Percentiles rank a stretch among this genome's conserved stretches.
Evolutionary conservation across 1,139 yeast species (phyloP).

Genomic region (Blastobotrys malaysiensis): DNA sequence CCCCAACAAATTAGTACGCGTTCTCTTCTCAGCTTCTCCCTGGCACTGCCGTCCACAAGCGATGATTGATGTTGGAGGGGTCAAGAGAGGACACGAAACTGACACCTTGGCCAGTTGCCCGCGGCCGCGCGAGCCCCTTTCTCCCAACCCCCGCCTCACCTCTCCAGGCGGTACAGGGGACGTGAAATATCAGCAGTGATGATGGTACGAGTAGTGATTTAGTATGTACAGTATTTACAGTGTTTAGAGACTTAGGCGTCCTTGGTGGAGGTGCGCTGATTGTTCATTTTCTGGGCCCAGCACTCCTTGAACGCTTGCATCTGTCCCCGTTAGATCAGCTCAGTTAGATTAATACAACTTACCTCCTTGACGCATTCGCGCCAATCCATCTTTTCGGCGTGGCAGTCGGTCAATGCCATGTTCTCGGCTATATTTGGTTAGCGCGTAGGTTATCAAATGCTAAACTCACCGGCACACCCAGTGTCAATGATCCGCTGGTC

Average conservation of each 20-base stretch:
- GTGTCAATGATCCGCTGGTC: constrained; percentile 63
- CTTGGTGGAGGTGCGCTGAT: constrained; percentile 38
- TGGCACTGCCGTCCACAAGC: neutral
- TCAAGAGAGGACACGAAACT: neutral
- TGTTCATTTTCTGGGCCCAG: constrained; percentile 57
- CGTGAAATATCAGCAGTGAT: too few species aligned
- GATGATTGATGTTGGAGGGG: neutral
- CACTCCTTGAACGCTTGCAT: constrained; percentile 64
- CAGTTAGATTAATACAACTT: constrained; percentile 13
- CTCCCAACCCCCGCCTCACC: neutral
- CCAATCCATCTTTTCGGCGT: constrained; percentile 75
- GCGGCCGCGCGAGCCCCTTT: neutral
- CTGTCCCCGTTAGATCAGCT: constrained; percentile 19
- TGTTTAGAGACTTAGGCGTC: constrained; percentile 9
- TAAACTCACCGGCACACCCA: constrained; percentile 51
- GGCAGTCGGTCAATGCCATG: constrained; percentile 57
- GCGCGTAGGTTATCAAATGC: neutral
- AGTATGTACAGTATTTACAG: neutral
- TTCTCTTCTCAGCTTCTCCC: neutral
- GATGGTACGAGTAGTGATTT: too few species aligned
- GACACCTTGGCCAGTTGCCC: neutral
- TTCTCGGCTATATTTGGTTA: constrained; percentile 43
- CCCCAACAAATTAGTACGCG: neutral
- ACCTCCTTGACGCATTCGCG: constrained; percentile 54
- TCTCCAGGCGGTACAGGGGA: too few species aligned